These are phyloP conservation scores for Neurospora sp. DNA, from an alignment of 495 filamentous ascomycete species.

Conservation along the genomic window DNA sequence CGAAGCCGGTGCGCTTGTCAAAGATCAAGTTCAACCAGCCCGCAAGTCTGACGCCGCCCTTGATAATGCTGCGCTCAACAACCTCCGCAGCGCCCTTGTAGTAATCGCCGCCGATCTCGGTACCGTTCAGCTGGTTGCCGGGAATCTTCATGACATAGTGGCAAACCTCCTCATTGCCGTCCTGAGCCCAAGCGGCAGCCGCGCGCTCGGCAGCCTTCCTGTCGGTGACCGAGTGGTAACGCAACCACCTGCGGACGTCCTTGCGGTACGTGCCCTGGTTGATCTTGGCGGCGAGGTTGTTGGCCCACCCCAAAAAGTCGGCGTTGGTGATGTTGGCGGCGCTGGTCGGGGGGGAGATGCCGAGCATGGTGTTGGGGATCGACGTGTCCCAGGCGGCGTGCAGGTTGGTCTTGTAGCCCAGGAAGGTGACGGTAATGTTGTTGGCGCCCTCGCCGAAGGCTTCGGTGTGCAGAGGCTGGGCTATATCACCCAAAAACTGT, in stretches of 20 bases:
- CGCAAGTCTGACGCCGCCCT: constrained; percentile 42
- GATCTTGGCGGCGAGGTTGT: constrained; percentile 31
- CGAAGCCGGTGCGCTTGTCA: neutral
- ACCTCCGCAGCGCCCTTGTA: constrained; percentile 40
- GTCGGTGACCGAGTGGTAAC: constrained; percentile 24
- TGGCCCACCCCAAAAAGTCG: constrained; percentile 22
- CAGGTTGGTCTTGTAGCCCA: constrained; percentile 45
- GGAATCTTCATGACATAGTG: constrained; percentile 41
- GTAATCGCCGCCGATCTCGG: constrained; percentile 42
- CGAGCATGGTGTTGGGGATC: constrained; percentile 46
- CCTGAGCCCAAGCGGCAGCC: constrained; percentile 44
- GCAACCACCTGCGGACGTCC: constrained; percentile 37
- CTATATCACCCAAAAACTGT: constrained; percentile 48
- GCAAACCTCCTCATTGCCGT: constrained; percentile 50
- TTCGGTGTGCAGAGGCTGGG: constrained; percentile 56
- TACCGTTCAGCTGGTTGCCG: constrained; percentile 35
- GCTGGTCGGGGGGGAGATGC: constrained; percentile 15
- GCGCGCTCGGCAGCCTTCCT: constrained; percentile 23
- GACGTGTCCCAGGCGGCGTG: constrained; percentile 56
- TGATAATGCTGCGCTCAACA: constrained; percentile 54
- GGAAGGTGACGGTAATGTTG: constrained; percentile 46
- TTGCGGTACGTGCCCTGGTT: constrained; percentile 38
- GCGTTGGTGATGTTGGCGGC: constrained; percentile 30
- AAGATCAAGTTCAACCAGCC: constrained; percentile 25
- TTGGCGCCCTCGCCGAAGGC: constrained; percentile 48